These are phyloP conservation scores for Colletotrichum lini DNA, from an alignment of 2,329 filamentous ascomycete species.

Conservation along the genomic window DNA sequence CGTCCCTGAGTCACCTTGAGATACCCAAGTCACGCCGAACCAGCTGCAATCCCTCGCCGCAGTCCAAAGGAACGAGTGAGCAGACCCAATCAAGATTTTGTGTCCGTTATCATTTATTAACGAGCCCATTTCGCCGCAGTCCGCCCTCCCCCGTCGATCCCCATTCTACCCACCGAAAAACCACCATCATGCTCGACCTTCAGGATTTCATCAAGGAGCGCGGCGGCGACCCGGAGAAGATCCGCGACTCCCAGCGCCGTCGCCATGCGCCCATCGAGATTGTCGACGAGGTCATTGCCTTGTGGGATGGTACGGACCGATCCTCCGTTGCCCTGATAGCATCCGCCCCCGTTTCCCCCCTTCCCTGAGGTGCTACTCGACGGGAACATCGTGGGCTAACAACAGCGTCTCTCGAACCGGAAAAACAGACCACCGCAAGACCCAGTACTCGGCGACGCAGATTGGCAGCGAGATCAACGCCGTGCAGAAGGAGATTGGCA, in stretches of 20 bases:
- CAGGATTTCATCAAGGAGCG: conserved; percentile 87
- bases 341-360: conserved; percentile 57
- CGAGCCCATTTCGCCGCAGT: background rate
- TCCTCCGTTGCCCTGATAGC: conserved; percentile 66
- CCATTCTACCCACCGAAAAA: conserved; percentile 16
- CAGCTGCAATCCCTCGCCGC: conserved; percentile 20
- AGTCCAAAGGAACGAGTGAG: conserved; percentile 32
- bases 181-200: conserved; percentile 77
- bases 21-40: conserved; percentile 18
- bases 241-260: conserved; percentile 90
- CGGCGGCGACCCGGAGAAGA: conserved; percentile 91
- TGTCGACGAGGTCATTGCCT: conserved; percentile 90
- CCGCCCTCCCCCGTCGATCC: conserved; percentile 5
- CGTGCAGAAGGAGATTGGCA: conserved; percentile 89
- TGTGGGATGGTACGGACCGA: conserved; percentile 65
- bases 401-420: background rate
- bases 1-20: conserved; percentile 36
- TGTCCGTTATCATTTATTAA: background rate
- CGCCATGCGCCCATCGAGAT: conserved; percentile 85
- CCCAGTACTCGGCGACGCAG: conserved; percentile 84
- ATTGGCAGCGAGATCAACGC: conserved; percentile 89
- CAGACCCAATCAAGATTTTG: background rate
- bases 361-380: conserved; percentile 55
- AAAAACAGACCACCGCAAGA: conserved; percentile 53
- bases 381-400: conserved; percentile 19